phyloP scores from a whole-genome alignment of 768 basidiomycete genomes.

The Termitomyces sp. region DNA sequence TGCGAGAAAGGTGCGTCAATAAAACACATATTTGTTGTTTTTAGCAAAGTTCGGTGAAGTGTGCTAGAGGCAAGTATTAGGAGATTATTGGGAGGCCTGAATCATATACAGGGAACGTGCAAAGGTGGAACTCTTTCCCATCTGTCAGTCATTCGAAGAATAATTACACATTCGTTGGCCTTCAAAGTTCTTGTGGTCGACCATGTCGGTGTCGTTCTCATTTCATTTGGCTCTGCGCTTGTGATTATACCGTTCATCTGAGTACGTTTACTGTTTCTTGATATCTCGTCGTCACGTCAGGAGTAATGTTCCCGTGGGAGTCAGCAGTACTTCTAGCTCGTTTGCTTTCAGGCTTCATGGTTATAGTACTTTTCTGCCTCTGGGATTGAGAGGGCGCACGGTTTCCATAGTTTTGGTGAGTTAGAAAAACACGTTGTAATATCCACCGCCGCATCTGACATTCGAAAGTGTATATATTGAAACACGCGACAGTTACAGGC shows the following conservation, averaged over 20 bases:
- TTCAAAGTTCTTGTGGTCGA: constrained; percentile 67
- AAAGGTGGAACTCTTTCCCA: constrained; percentile 27
- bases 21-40: not conserved
- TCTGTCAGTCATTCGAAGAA: not conserved
- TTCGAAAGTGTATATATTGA: constrained; percentile 66
- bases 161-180: constrained; percentile 21
- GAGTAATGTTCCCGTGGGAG: constrained; percentile 66
- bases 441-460: not conserved
- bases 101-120: constrained; percentile 57
- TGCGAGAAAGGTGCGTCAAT: constrained; percentile 49
- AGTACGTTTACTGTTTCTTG: constrained; percentile 29
- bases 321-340: constrained; percentile 62
- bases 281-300: constrained; percentile 16
- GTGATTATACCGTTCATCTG: constrained; percentile 70
- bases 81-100: constrained; percentile 64
- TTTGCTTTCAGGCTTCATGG: constrained; percentile 47
- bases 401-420: constrained; percentile 71
- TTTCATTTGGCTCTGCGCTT: constrained; percentile 54
- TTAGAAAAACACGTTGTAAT: not conserved
- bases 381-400: constrained; percentile 71
- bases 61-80: constrained; percentile 64
- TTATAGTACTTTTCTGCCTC: constrained; percentile 52
- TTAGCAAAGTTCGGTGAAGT: not conserved
- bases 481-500: constrained; percentile 56
- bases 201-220: constrained; percentile 54